A percentile compares a stretch with the other conserved stretches of the same genome.
phyloP scores from a whole-genome alignment of 768 basidiomycete species.

The Candolleomyces aberdarensis region DNA sequence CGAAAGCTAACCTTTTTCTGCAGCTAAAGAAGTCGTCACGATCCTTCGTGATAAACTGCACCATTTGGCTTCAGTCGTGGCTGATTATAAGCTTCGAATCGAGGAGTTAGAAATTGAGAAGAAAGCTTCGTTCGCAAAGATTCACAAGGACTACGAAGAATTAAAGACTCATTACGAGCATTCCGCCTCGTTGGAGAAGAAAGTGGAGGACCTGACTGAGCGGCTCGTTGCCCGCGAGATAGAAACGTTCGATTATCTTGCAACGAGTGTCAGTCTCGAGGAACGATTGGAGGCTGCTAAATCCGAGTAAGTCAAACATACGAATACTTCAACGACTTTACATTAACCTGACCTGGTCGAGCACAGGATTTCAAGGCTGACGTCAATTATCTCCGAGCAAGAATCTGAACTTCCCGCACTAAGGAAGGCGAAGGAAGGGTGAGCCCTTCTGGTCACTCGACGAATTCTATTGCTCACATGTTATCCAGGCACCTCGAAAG shows the following conservation, averaged over 20 bases:
- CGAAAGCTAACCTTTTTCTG: background rate
- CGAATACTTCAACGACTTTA: background rate
- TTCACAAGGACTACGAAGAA: constrained; percentile 15
- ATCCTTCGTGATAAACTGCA: constrained; percentile 38
- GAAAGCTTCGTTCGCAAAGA: constrained; percentile 15
- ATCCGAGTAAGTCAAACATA: constrained; percentile 10
- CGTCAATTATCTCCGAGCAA: constrained; percentile 7
- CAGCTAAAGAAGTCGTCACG: constrained; percentile 37
- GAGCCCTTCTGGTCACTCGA: background rate
- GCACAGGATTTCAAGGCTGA: constrained; percentile 12
- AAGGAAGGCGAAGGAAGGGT: constrained; percentile 20
- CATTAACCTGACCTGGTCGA: background rate
- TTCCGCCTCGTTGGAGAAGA: constrained; percentile 15
- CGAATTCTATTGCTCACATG: background rate
- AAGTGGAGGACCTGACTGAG: constrained; percentile 20
- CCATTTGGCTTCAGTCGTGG: constrained; percentile 28
- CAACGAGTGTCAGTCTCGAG: constrained; percentile 19
- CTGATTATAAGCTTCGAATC: constrained; percentile 27
- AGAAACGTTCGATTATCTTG: constrained; percentile 23
- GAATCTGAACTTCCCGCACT: constrained; percentile 13
- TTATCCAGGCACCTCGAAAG: constrained; percentile 17
- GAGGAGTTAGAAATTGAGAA: constrained; percentile 36
- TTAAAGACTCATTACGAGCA: background rate
- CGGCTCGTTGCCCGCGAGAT: constrained; percentile 24
- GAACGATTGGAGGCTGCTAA: constrained; percentile 17